Evolutionary conservation across 148 eudicot species (phyloP).

Genomic region (Vaccinium darrowii): DNA sequence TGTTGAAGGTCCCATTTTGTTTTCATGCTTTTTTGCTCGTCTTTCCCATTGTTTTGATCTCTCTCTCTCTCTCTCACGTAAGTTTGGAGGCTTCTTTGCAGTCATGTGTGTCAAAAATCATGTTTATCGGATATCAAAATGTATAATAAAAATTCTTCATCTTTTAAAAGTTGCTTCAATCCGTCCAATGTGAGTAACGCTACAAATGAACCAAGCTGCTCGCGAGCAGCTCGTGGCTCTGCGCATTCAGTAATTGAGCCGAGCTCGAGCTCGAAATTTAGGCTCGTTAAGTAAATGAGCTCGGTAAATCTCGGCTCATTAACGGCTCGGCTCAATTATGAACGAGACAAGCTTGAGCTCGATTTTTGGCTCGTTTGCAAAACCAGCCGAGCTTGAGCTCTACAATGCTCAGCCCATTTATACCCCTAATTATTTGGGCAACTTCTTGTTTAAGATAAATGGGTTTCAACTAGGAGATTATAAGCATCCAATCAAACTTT

Average conservation of each 20-base stretch:
- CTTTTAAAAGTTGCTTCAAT: not conserved
- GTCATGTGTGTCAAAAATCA: not conserved
- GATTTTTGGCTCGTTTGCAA: too few relatives aligned
- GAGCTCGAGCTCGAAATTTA: too few relatives aligned
- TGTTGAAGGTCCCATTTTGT: slow-evolving; percentile 19
- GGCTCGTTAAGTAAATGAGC: too few relatives aligned
- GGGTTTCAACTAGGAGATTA: not conserved
- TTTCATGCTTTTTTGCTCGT: not conserved
- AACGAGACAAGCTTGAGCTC: too few relatives aligned
- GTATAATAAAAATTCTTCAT: not conserved
- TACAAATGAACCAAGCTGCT: too few relatives aligned
- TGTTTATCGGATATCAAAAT: not conserved
- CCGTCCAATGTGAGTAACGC: not conserved
- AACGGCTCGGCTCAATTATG: too few relatives aligned
- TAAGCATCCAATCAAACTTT: not conserved
- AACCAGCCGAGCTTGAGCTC: too few relatives aligned
- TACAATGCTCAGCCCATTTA: too few relatives aligned
- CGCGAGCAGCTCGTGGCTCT: too few relatives aligned
- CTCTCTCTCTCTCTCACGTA: not conserved
- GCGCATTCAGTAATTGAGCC: too few relatives aligned
- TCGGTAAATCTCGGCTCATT: too few relatives aligned
- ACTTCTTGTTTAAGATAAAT: not conserved
- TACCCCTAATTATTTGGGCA: not conserved
- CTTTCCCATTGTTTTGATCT: not conserved
- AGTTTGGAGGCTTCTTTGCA: not conserved